Base-by-base conservation (phyloP, 1,284 basidiomycete species). In the Acaromyces ingoldii region DNA sequence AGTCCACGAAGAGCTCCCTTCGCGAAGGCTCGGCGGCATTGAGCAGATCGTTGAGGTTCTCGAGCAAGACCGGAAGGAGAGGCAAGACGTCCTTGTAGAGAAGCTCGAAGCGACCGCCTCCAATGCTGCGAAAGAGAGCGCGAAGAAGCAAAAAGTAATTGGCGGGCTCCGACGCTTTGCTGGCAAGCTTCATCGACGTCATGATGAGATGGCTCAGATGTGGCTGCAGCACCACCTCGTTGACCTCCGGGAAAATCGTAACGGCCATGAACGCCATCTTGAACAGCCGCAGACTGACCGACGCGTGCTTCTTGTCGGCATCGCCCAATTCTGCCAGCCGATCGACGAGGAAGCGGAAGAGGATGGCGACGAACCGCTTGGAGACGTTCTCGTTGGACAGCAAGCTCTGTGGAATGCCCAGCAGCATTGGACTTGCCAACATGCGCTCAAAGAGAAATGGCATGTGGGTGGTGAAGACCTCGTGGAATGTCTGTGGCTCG, bases 61-160 rank as follows among this genome's bases (percentile, higher is more conserved):
- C 95, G 51, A 99, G 82, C 85, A 98, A 91, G 71, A 97, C 92
- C 19, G 93, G 93, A 1, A 99, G 81, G 29, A 98, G 83, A 1
- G 96, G 93, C 11, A 97, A 80, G 4, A 99, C 92, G 71, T 96
- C 93, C 74, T 93, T 92, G 80, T 98, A 99, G 39, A 98, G 79
- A 34, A 89, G 81, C 75, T 98, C 95, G 76, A 96, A 97, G 24
- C 89, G 82, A 7, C 93, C 95, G 0, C 91, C 92, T n/a, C 96
- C 95, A 56, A 99, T 98, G 10, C 91, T 90, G 50, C 93, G 85
- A 80, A 99, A 99, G 39, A 99, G 82, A 0, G 88, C 89, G 48
- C 91, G 83, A 11, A 99, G 83, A n/a, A 98, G 83, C 71, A 91
- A 85, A 76, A 91, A 95, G 76, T 97, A 98, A 74, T 95, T 88